Base-by-base conservation (phyloP, 2,329 filamentous ascomycete species). In the Fusarium graminum region DNA sequence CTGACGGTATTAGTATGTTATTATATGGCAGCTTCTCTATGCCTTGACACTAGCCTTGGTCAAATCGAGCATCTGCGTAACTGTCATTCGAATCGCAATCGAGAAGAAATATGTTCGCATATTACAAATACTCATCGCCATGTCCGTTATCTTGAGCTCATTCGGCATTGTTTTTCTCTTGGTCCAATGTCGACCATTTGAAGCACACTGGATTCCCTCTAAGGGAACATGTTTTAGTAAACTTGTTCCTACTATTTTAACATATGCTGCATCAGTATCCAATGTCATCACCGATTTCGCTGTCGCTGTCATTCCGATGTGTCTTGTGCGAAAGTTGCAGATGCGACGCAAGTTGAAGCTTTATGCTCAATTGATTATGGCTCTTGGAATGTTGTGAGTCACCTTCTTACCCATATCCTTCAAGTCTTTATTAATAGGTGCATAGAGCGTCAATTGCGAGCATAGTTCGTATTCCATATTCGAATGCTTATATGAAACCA, bases 21-120 rank as follows among this genome's bases (percentile, higher is more conserved):
- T 62, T 12, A 7, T 64, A 9, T 64, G 60, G 60, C 55, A 66
- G 34, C 32, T 66, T 1, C 43, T 56, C 39, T 66, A 66, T 29
- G 60, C 53, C 7, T 4, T 7, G 3, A 50, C 41, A 1, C 28
- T 57, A 1, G 41, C 45, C 2, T 64, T 52, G 3, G 51, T 61
- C 39, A 66, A 64, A 22, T 13, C 56, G 16, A 52, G 41, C 17
- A 66, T 66, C 47, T 57, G 60, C 17, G 13, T 40, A 11, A 54
- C 47, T 5, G 36, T 64, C 3, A 45, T 66, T 17, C 51, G 55
- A 43, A 55, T 64, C 17, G 52, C 55, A 16, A 45, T 29, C 4
- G 36, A 36, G 4, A 54, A 11, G 6, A 10, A n/a, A 4, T 61
- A 60, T 17, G 22, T 29, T 13, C 30, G 29, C 3, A 32, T 17